These are phyloP conservation scores for Mortierella sp. DNA, from an alignment of 371 early-diverging fungal genomes.

Conservation along the genomic window DNA sequence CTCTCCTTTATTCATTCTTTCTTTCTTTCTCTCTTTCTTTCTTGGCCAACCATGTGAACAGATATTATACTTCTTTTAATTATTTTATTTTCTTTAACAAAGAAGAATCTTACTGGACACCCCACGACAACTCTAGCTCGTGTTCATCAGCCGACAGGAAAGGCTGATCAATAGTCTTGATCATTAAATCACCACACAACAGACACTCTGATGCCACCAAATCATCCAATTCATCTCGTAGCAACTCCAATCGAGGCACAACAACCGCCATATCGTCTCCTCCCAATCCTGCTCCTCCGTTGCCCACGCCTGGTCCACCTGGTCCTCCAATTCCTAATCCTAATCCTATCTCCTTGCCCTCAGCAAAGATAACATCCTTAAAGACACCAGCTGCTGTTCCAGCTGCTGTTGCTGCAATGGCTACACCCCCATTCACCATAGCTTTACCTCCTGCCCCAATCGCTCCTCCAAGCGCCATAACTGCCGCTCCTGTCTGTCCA, in stretches of 20 bases:
- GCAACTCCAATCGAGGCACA: slow-evolving; percentile 58
- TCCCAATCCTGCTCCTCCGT: slow-evolving; percentile 4
- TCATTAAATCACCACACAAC: slow-evolving; percentile 91
- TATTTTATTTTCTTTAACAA: background rate
- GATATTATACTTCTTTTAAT: background rate
- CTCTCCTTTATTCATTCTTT: too few species aligned
- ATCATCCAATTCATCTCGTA: slow-evolving; percentile 82
- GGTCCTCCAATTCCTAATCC: slow-evolving; percentile 26
- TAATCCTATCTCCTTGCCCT: slow-evolving; percentile 29
- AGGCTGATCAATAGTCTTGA: slow-evolving; percentile 81
- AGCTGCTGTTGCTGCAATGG: slow-evolving; percentile 47
- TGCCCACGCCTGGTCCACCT: slow-evolving; percentile 4
- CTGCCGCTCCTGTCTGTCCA: slow-evolving; percentile 53
- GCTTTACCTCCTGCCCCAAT: slow-evolving; percentile 52
- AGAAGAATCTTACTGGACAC: slow-evolving; percentile 56
- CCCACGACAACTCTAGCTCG: slow-evolving; percentile 68
- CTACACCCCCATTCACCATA: slow-evolving; percentile 54
- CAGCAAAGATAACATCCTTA: slow-evolving; percentile 58
- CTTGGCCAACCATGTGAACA: background rate
- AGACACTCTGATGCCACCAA: slow-evolving; percentile 88
- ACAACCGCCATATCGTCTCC: slow-evolving; percentile 58
- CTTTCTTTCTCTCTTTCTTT: too few species aligned
- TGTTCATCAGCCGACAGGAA: slow-evolving; percentile 72
- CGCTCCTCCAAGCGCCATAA: slow-evolving; percentile 53
- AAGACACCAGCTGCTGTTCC: slow-evolving; percentile 59